Evolutionary conservation across 441 rosid species (phyloP).

Genomic region (Populus hybrid): DNA sequence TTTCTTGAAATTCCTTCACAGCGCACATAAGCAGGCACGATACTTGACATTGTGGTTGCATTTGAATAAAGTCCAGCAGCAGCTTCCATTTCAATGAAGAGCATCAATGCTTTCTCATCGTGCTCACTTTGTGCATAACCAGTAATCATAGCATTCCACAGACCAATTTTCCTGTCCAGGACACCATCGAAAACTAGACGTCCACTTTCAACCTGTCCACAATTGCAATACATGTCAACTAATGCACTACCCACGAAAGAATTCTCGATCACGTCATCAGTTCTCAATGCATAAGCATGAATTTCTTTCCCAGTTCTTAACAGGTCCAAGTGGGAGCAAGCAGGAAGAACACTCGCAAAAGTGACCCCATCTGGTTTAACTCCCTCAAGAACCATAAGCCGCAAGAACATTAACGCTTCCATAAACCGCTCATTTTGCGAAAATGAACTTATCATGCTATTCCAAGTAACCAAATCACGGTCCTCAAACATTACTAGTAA

Average conservation of each 20-base stretch:
- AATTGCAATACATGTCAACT: constrained; percentile 92
- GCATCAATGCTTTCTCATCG: constrained; percentile 55
- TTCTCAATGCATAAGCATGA: constrained; percentile 74
- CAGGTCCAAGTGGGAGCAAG: constrained; percentile 69
- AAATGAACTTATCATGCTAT: constrained; percentile 65
- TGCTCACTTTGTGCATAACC: constrained; percentile 80
- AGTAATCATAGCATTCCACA: constrained; percentile 93
- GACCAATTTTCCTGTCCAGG: constrained; percentile 41
- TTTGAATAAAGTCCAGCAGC: constrained; percentile 53
- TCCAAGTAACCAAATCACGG: constrained; percentile 85
- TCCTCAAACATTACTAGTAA: constrained; percentile 50
- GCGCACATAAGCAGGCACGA: constrained; percentile 70
- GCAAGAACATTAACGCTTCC: constrained; percentile 53
- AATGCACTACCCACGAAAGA: constrained; percentile 85
- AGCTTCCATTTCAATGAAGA: constrained; percentile 73
- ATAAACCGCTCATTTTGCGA: constrained; percentile 57
- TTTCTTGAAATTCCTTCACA: constrained; percentile 47
- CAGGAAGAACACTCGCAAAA: constrained; percentile 80
- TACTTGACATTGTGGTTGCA: constrained; percentile 77
- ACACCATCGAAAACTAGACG: constrained; percentile 55
- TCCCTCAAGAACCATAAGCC: constrained; percentile 53
- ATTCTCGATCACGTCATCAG: constrained; percentile 51
- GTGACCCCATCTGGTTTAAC: constrained; percentile 75
- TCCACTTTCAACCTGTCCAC: constrained; percentile 56
- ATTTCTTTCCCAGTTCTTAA: constrained; percentile 64